Conservation (phyloP, 352 stramenopile genomes). For the Phytophthora fragariae region DNA sequence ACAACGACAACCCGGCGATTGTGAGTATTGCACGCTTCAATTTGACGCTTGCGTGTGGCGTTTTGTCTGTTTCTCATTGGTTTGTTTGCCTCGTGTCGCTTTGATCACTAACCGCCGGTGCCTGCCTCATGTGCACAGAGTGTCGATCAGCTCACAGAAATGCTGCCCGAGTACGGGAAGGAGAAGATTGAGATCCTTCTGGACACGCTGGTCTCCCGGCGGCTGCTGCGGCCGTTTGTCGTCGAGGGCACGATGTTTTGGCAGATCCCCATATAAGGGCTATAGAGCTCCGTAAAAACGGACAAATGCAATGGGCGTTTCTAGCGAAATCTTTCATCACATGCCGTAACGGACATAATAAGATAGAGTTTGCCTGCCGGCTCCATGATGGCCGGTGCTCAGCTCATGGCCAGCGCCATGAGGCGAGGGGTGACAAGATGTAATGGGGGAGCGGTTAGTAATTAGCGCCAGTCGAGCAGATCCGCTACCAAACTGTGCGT, state of each 20-base stretch:
- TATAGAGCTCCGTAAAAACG: conserved; percentile 26
- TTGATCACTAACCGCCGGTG: conserved; percentile 21
- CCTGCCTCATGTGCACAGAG: conserved; percentile 45
- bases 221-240: conserved; percentile 81
- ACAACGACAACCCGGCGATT: conserved; percentile 61
- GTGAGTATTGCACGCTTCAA: conserved; percentile 54
- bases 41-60: background rate
- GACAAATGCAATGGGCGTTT: conserved; percentile 24
- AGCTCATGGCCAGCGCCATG: background rate
- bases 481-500: background rate
- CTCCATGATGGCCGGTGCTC: conserved; percentile 8
- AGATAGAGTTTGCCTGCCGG: background rate
- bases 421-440: conserved; percentile 3
- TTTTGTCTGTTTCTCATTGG: conserved; percentile 31
- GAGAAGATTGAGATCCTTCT: conserved; percentile 83
- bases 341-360: conserved; percentile 24
- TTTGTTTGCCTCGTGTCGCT: conserved; percentile 2
- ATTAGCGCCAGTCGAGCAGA: conserved; percentile 2
- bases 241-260: conserved; percentile 90
- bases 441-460: conserved; percentile 23
- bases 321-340: conserved; percentile 35
- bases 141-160: conserved; percentile 72
- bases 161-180: conserved; percentile 71
- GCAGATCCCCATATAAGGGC: conserved; percentile 51
- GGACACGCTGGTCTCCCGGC: conserved; percentile 77